Evolutionary conservation across 108 stramenopile genomes (phyloP).

Genomic region (Craspedostauros australis): DNA sequence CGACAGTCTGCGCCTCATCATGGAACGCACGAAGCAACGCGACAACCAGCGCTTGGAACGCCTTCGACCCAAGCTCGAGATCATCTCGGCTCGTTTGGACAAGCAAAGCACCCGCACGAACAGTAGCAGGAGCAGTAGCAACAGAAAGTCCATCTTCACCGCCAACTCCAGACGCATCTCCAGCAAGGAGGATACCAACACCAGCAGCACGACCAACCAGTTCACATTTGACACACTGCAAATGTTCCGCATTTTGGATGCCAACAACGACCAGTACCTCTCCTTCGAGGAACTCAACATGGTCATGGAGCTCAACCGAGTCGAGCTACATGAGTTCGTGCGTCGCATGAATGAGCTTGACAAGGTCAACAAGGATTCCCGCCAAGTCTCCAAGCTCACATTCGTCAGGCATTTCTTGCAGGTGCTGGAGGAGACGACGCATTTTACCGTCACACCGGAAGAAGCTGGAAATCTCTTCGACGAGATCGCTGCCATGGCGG

Average conservation of each 20-base stretch:
- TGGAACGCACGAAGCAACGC: conserved; percentile 4
- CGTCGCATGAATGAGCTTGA: conserved; percentile 18
- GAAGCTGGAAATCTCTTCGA: conserved; percentile 31
- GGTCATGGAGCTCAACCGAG: conserved; percentile 18
- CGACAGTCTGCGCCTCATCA: not conserved
- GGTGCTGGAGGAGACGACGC: conserved; percentile 16
- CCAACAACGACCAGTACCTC: conserved; percentile 22
- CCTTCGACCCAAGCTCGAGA: conserved; percentile 27
- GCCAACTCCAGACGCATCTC: not conserved
- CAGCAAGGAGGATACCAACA: not conserved
- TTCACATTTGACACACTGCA: conserved; percentile 18
- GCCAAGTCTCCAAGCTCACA: conserved; percentile 15
- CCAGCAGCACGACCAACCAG: not conserved
- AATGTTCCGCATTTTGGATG: conserved; percentile 33
- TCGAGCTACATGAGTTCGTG: conserved; percentile 29
- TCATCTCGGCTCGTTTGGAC: conserved; percentile 25
- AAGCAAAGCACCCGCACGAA: too few species aligned
- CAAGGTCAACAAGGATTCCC: not conserved
- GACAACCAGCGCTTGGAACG: conserved; percentile 15
- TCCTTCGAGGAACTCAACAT: conserved; percentile 34
- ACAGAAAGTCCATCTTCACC: not conserved
- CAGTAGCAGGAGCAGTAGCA: too few species aligned
- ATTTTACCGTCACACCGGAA: conserved; percentile 17
- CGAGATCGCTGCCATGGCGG: conserved; percentile 6
- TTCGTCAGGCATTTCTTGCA: conserved; percentile 37